These are phyloP conservation scores for Aspergillus sp. DNA, from an alignment of 2,329 filamentous ascomycete species.

Conservation along the genomic window DNA sequence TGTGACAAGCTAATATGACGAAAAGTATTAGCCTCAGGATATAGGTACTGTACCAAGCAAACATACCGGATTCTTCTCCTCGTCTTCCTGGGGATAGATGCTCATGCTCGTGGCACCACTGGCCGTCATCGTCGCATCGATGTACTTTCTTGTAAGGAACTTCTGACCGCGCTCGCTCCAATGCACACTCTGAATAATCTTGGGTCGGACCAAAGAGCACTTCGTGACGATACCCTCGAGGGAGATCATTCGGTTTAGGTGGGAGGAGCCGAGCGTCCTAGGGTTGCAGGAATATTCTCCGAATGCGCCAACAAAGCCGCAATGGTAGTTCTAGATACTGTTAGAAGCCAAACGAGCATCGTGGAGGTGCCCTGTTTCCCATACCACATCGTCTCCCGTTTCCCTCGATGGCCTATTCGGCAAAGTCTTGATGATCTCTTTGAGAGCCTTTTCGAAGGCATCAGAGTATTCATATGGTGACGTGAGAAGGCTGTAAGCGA, in stretches of 20 bases:
- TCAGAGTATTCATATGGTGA: constrained; percentile 84
- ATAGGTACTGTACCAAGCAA: background rate
- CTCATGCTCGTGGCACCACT: constrained; percentile 85
- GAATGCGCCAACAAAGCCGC: constrained; percentile 95
- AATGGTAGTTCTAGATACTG: constrained; percentile 69
- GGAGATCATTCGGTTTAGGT: constrained; percentile 95
- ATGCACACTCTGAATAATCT: constrained; percentile 97
- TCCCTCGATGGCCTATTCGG: constrained; percentile 75
- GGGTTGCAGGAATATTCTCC: constrained; percentile 94
- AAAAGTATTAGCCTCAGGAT: constrained; percentile 14
- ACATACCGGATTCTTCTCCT: constrained; percentile 77
- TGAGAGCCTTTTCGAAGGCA: constrained; percentile 88
- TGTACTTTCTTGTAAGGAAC: constrained; percentile 87
- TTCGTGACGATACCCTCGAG: constrained; percentile 97
- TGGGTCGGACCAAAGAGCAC: constrained; percentile 91
- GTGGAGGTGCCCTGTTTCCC: constrained; percentile 12
- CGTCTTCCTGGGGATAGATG: constrained; percentile 92
- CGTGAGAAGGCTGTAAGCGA: constrained; percentile 63
- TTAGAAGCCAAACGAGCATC: constrained; percentile 11
- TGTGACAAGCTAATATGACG: constrained; percentile 66
- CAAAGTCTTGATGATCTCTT: constrained; percentile 80
- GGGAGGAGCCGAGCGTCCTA: constrained; percentile 81
- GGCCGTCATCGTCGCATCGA: constrained; percentile 93
- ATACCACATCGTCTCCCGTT: constrained; percentile 70
- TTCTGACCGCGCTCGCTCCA: constrained; percentile 85